phyloP scores from a whole-genome alignment of 2,329 filamentous ascomycete species.

The Alternaria atra region DNA sequence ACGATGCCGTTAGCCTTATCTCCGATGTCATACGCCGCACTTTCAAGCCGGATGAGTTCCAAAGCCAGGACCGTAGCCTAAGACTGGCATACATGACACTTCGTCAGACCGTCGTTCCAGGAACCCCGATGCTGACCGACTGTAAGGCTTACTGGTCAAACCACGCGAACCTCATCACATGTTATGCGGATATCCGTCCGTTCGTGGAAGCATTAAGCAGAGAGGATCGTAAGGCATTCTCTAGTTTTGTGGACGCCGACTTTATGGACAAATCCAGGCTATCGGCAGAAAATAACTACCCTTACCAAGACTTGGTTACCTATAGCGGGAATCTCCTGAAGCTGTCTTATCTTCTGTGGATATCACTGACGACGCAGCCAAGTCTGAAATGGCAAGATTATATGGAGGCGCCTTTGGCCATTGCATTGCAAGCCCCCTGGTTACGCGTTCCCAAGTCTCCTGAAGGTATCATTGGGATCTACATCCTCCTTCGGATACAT shows the following conservation, averaged over 20 bases:
- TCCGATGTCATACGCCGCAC: conserved; percentile 16
- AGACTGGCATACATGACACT: conserved; percentile 27
- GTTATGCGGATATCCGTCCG: conserved; percentile 41
- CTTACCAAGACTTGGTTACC: not conserved
- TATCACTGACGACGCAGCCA: conserved; percentile 23
- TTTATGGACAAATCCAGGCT: not conserved
- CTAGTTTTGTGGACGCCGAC: conserved; percentile 1
- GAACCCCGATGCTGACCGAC: conserved; percentile 17
- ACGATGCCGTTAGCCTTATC: conserved; percentile 15
- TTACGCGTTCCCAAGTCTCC: conserved; percentile 24
- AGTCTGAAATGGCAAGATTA: not conserved
- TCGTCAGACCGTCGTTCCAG: conserved; percentile 12
- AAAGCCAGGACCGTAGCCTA: conserved; percentile 25
- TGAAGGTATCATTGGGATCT: conserved; percentile 31
- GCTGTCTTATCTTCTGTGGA: conserved; percentile 38
- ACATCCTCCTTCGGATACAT: conserved; percentile 36
- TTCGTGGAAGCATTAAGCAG: conserved; percentile 29
- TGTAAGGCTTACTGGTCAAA: conserved; percentile 37
- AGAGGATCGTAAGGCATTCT: conserved; percentile 28
- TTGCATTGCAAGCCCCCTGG: conserved; percentile 1
- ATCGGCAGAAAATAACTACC: not conserved
- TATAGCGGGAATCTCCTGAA: conserved; percentile 29
- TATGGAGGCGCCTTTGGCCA: not conserved
- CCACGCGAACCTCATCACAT: conserved; percentile 29
- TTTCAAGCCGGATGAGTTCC: conserved; percentile 18